Evolutionary conservation across 78 protist species (phyloP).

Genomic region (Planoprotostelium fungivorum): DNA sequence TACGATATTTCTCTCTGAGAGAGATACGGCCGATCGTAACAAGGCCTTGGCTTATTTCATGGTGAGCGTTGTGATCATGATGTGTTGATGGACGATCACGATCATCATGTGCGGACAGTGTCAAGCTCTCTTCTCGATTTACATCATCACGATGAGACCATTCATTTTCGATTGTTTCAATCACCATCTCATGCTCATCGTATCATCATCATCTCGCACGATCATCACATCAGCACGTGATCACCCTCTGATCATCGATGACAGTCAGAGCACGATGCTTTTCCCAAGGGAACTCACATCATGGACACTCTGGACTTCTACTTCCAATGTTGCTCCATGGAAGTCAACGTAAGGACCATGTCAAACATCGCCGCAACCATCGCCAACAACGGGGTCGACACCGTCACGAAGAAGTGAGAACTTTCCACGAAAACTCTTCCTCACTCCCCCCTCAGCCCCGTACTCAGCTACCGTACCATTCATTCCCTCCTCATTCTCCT

Average conservation of each 20-base stretch:
- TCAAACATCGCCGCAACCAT: slow-evolving; percentile 63
- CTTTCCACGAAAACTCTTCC: not conserved
- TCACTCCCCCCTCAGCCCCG: not conserved
- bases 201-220: no score
- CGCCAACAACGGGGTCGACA: slow-evolving; percentile 64
- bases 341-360: not conserved
- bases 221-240: no score
- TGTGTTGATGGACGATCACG: no score
- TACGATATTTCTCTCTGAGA: slow-evolving; percentile 36
- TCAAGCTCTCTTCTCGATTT: no score
- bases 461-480: not conserved
- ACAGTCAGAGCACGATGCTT: not conserved
- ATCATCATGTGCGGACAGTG: no score
- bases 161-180: no score
- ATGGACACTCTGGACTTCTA: slow-evolving; percentile 40
- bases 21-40: slow-evolving; percentile 50
- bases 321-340: slow-evolving; percentile 42
- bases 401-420: slow-evolving; percentile 21
- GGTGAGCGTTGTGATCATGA: not conserved
- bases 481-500: not conserved
- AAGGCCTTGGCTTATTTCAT: slow-evolving; percentile 41
- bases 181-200: no score
- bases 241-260: no score
- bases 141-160: no score
- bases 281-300: not conserved